A percentile compares a stretch with the other conserved stretches of the same genome.
These are phyloP conservation scores for Beauveria australis DNA, from an alignment of 2,329 filamentous ascomycete genomes.

Conservation along the genomic window DNA sequence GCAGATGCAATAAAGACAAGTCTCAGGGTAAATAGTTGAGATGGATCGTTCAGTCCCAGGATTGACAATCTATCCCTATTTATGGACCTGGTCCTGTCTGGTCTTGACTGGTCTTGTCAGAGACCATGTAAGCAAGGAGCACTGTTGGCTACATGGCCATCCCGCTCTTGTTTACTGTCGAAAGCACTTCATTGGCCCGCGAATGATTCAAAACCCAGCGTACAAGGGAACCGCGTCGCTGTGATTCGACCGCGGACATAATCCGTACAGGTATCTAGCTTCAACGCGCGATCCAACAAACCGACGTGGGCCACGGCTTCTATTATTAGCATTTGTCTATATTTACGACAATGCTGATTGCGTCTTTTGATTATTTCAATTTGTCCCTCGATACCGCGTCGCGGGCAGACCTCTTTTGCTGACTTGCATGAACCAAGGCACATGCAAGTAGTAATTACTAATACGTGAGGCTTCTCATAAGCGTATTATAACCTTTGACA, in stretches of 20 bases:
- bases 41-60: background rate
- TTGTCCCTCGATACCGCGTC: too few relatives aligned
- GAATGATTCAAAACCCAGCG: background rate
- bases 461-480: background rate
- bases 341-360: too few relatives aligned
- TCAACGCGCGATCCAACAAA: background rate
- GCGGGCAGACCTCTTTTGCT: background rate
- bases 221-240: background rate
- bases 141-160: background rate
- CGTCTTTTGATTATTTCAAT: too few relatives aligned
- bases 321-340: too few relatives aligned
- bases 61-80: too few relatives aligned
- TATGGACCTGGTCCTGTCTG: too few relatives aligned
- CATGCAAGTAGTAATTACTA: background rate
- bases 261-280: background rate
- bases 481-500: background rate
- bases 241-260: background rate
- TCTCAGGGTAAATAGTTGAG: background rate
- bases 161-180: background rate
- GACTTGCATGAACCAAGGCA: background rate
- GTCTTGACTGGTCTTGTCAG: too few relatives aligned
- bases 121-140: too few relatives aligned
- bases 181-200: background rate
- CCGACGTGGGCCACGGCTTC: background rate
- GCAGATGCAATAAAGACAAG: background rate